Percentiles rank a stretch among this genome's conserved stretches.
phyloP scores from a whole-genome alignment of 73 alveolate species.

The Paramecium tetraurelia region DNA sequence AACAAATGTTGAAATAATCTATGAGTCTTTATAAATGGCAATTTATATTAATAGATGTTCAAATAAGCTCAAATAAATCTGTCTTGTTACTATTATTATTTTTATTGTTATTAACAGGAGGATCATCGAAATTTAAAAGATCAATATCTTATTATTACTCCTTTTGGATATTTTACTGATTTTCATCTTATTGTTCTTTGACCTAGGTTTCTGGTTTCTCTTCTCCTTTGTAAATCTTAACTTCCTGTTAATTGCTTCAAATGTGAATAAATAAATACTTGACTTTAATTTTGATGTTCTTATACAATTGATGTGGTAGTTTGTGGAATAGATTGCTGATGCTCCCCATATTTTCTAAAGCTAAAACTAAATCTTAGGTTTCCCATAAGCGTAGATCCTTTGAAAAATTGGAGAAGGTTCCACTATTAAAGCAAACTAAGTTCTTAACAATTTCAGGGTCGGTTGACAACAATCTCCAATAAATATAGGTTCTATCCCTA shows the following conservation, averaged over 20 bases:
- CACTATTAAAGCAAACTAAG: constrained; percentile 68
- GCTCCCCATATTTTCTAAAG: constrained; percentile 30
- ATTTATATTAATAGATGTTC: not conserved
- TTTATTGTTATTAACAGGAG: not conserved
- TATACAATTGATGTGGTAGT: constrained; percentile 4
- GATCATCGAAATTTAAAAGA: not conserved
- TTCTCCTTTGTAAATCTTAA: not conserved
- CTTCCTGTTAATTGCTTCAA: not conserved
- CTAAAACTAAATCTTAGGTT: not conserved
- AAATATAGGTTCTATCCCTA: constrained; percentile 80
- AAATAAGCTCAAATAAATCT: not conserved
- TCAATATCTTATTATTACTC: not conserved
- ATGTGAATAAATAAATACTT: not conserved
- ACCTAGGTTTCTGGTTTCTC: not conserved
- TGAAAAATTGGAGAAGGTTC: not conserved
- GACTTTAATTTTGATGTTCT: not conserved
- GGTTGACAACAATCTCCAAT: constrained; percentile 78
- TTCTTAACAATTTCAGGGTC: constrained; percentile 80
- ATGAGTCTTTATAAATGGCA: not conserved
- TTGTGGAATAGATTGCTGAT: constrained; percentile 12
- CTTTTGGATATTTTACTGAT: not conserved
- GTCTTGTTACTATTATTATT: not conserved
- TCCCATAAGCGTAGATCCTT: constrained; percentile 16
- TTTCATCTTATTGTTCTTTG: not conserved
- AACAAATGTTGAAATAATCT: not conserved